Conservation (phyloP, 306 rosid genomes). For the Cicer chorassanicum region DNA sequence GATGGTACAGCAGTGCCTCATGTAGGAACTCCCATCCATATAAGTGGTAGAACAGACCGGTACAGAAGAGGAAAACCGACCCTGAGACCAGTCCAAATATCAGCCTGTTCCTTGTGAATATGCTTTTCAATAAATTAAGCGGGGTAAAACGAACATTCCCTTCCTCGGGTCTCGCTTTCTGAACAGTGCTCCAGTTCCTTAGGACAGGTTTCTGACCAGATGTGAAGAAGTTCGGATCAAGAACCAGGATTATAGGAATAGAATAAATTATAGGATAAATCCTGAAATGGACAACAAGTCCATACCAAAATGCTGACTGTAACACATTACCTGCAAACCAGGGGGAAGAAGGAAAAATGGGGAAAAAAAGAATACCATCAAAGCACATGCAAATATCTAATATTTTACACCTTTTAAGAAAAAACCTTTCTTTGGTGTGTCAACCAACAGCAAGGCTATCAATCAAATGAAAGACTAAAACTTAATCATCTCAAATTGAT, state of each 20-base stretch:
- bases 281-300: slow-evolving; percentile 92
- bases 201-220: slow-evolving; percentile 66
- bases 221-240: slow-evolving; percentile 71
- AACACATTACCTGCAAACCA: slow-evolving; percentile 70
- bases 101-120: slow-evolving; percentile 68
- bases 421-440: slow-evolving; percentile 26
- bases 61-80: slow-evolving; percentile 65
- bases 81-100: slow-evolving; percentile 77
- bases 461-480: slow-evolving; percentile 36
- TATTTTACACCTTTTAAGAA: slow-evolving; percentile 2
- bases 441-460: slow-evolving; percentile 34
- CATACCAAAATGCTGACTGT: slow-evolving; percentile 97
- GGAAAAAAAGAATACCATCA: slow-evolving; percentile 35
- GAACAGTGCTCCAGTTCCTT: slow-evolving; percentile 63
- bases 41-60: slow-evolving; percentile 68
- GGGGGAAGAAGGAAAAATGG: slow-evolving; percentile 26
- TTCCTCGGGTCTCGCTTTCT: slow-evolving; percentile 48
- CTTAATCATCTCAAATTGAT: slow-evolving; percentile 24
- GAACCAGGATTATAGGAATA: slow-evolving; percentile 78
- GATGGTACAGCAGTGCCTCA: slow-evolving; percentile 89
- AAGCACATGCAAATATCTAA: slow-evolving; percentile 33
- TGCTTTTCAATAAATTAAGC: slow-evolving; percentile 56
- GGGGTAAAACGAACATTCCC: slow-evolving; percentile 40
- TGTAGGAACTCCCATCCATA: slow-evolving; percentile 86
- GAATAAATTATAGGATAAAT: slow-evolving; percentile 86